Evolutionary conservation across 2,329 filamentous ascomycete genomes (phyloP).

Genomic region (Clarireedia homoeocarpa): DNA sequence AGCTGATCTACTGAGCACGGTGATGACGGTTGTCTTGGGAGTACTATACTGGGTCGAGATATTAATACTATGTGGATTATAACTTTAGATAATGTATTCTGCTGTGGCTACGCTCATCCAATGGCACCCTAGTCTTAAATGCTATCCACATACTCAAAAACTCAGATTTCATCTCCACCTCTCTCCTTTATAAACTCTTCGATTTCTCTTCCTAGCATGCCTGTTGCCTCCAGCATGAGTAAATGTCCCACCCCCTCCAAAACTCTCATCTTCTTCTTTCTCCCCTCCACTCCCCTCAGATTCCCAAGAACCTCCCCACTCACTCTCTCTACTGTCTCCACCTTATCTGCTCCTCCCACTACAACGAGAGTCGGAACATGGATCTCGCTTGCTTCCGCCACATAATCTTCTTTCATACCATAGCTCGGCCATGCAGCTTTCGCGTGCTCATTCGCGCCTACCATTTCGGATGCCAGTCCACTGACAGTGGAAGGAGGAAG

Average conservation of each 20-base stretch:
- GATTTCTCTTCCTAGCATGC: slow-evolving; percentile 3
- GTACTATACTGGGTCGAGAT: no score
- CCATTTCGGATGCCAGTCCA: slow-evolving; percentile 24
- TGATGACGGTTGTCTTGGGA: no score
- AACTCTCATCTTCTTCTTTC: slow-evolving; percentile 13
- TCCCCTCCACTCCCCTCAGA: slow-evolving; percentile 7
- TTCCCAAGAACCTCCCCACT: slow-evolving; percentile 19
- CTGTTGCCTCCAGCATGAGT: slow-evolving; percentile 14
- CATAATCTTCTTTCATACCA: slow-evolving; percentile 31
- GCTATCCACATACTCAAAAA: neutral
- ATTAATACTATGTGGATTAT: no score
- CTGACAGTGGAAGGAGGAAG: slow-evolving; percentile 10
- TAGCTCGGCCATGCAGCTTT: slow-evolving; percentile 31
- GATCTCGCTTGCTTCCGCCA: slow-evolving; percentile 15
- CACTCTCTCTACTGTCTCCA: slow-evolving; percentile 30
- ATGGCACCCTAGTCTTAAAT: no score
- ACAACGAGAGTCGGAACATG: slow-evolving; percentile 22
- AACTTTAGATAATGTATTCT: no score
- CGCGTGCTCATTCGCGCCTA: slow-evolving; percentile 26
- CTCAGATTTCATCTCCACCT: no score
- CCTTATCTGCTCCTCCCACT: slow-evolving; percentile 29
- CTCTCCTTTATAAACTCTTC: neutral
- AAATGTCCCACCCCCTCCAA: slow-evolving; percentile 14
- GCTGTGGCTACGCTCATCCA: no score
- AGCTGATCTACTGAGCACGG: no score